Percentiles rank a stretch among this genome's conserved stretches.
Evolutionary conservation across 176 grass and related monocot species (phyloP).

Genomic region (Paspalum notatum): DNA sequence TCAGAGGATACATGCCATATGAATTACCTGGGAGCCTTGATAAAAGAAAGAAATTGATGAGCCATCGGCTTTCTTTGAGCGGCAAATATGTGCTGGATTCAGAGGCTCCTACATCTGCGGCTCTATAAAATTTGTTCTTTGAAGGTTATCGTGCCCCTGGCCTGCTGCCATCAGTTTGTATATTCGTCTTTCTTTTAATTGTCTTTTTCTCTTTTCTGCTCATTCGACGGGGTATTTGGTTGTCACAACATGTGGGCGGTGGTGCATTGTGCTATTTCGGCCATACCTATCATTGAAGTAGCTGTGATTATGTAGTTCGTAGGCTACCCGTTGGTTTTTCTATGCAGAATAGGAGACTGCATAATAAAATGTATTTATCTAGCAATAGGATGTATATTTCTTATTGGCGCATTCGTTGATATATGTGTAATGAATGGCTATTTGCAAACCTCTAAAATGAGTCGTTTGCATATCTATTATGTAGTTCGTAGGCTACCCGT

Average conservation of each 20-base stretch:
- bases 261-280: constrained; percentile 42
- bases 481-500: constrained; percentile 44
- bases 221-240: constrained; percentile 33
- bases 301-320: constrained; percentile 60
- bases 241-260: constrained; percentile 24
- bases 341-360: constrained; percentile 38
- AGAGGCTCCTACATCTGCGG: constrained; percentile 23
- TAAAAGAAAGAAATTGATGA: constrained; percentile 10
- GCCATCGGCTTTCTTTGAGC: not conserved
- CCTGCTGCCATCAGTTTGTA: constrained; percentile 52
- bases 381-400: constrained; percentile 44
- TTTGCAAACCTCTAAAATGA: constrained; percentile 12
- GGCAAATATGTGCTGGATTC: not conserved
- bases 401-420: not conserved
- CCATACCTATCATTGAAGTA: constrained; percentile 51
- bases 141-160: constrained; percentile 22
- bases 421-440: not conserved
- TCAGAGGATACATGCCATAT: constrained; percentile 34
- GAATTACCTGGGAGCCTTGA: constrained; percentile 1
- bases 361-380: constrained; percentile 55
- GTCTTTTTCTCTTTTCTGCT: constrained; percentile 17
- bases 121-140: constrained; percentile 10
- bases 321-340: constrained; percentile 25
- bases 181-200: constrained; percentile 39
- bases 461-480: constrained; percentile 46